Conservation (phyloP, 1,284 basidiomycete genomes). For the Ceratobasidium sp. region DNA sequence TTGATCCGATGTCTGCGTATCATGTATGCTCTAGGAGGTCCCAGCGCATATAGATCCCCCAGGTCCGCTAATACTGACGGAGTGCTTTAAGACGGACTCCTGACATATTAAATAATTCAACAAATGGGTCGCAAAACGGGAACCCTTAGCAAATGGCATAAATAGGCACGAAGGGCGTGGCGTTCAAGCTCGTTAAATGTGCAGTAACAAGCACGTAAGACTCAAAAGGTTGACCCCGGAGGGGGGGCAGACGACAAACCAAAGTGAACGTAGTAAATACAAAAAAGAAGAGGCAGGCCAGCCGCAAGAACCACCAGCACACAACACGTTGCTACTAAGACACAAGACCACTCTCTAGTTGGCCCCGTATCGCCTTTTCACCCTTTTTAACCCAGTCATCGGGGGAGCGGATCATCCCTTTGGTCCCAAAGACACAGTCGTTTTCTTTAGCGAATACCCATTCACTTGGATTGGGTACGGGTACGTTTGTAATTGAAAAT, state of each 20-base stretch:
- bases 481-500: constrained; percentile 55
- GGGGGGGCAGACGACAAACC: not conserved
- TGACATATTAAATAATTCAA: too few relatives aligned
- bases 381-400: constrained; percentile 46
- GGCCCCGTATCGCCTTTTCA: constrained; percentile 28
- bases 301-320: too few relatives aligned
- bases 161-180: not conserved
- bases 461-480: constrained; percentile 52
- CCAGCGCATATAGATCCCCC: not conserved
- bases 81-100: not conserved
- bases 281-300: too few relatives aligned
- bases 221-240: not conserved
- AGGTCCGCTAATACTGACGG: not conserved
- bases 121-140: not conserved
- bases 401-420: constrained; percentile 27
- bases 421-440: constrained; percentile 45
- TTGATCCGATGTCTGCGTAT: too few relatives aligned
- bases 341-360: constrained; percentile 2
- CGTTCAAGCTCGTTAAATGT: not conserved
- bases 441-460: constrained; percentile 53
- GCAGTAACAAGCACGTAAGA: not conserved
- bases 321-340: too few relatives aligned
- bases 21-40: not conserved
- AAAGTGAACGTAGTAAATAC: not conserved
- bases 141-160: not conserved